phyloP scores from a whole-genome alignment of 2,329 filamentous ascomycete species.

The Trichoderma sp. region DNA sequence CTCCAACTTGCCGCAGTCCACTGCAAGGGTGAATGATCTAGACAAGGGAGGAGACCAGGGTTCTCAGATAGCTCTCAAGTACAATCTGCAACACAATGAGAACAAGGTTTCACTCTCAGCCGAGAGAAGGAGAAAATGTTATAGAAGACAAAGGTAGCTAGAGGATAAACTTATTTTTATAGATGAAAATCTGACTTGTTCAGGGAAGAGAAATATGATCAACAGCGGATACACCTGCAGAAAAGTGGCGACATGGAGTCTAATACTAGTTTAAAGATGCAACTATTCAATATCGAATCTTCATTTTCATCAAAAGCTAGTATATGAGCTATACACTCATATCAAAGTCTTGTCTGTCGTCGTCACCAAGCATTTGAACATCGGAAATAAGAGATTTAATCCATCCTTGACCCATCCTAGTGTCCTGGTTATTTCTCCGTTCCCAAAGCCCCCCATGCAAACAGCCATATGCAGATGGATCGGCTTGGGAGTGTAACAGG shows the following conservation, averaged over 20 bases:
- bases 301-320: background rate
- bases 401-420: background rate
- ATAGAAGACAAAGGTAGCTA: background rate
- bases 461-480: background rate
- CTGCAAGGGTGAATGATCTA: background rate
- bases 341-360: background rate
- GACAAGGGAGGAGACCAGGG: background rate
- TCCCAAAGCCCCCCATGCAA: background rate
- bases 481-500: background rate
- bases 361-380: background rate
- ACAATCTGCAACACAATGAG: background rate
- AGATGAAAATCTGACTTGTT: background rate
- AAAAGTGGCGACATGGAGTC: background rate
- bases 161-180: background rate
- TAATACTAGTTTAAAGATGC: background rate
- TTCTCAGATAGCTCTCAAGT: background rate
- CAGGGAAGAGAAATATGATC: background rate
- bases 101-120: background rate
- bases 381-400: background rate
- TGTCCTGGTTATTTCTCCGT: background rate
- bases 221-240: background rate
- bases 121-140: background rate
- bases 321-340: background rate
- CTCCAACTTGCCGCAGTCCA: background rate
- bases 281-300: background rate